phyloP scores from a whole-genome alignment of 2,329 filamentous ascomycete species.

The Diplodia sapinea region DNA sequence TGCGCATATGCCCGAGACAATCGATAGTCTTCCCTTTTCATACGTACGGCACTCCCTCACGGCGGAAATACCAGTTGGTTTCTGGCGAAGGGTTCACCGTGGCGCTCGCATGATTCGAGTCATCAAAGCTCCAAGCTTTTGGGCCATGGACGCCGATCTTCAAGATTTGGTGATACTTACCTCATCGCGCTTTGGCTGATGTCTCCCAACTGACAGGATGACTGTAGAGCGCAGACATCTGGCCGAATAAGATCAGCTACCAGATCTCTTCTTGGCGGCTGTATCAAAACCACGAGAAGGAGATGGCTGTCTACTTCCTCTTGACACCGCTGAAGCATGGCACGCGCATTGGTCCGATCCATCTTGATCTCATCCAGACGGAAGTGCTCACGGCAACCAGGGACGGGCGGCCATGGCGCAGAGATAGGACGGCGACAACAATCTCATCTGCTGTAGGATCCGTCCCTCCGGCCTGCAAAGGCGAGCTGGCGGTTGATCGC shows the following conservation, averaged over 20 bases:
- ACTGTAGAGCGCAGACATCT: neutral
- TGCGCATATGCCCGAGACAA: neutral
- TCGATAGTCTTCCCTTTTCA: neutral
- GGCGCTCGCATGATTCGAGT: neutral
- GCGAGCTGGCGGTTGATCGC: too few relatives aligned
- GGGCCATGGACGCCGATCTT: neutral
- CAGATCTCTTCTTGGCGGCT: neutral
- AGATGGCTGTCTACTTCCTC: neutral
- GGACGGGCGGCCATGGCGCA: neutral
- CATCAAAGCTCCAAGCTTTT: neutral
- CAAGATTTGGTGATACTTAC: neutral
- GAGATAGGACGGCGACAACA: neutral
- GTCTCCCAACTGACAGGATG: neutral
- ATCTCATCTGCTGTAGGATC: neutral
- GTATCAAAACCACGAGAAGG: neutral
- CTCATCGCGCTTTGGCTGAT: neutral
- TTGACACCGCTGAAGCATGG: neutral
- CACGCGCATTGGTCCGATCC: neutral
- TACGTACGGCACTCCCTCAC: neutral
- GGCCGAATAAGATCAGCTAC: neutral
- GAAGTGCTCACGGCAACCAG: neutral
- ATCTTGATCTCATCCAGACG: neutral
- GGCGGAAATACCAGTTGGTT: neutral
- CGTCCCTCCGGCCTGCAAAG: neutral
- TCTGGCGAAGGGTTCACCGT: neutral